Evolutionary conservation across 768 basidiomycete species (phyloP).

Genomic region (Lenzites betulinus): DNA sequence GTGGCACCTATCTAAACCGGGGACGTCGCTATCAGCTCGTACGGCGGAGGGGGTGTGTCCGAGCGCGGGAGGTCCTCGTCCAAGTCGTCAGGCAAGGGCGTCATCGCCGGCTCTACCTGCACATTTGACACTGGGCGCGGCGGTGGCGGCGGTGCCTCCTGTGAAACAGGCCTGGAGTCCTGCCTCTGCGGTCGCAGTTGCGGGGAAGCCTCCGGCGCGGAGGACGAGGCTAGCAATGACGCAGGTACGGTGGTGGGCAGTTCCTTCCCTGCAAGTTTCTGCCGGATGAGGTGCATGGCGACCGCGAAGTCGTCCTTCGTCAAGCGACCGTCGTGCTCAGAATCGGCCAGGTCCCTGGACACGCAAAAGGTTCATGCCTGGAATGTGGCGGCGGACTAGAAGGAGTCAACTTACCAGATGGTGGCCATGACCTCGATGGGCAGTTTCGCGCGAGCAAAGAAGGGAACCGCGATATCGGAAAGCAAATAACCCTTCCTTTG

Average conservation of each 20-base stretch:
- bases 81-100: slow-evolving; percentile 14
- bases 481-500: slow-evolving; percentile 77
- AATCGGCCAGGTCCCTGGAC: slow-evolving; percentile 87
- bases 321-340: slow-evolving; percentile 81
- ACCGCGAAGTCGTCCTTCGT: slow-evolving; percentile 93
- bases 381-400: too few relatives aligned
- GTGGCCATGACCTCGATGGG: slow-evolving; percentile 77
- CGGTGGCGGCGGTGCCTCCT: background rate
- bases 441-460: slow-evolving; percentile 87
- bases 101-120: background rate
- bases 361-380: background rate
- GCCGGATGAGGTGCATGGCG: slow-evolving; percentile 90
- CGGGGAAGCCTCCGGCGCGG: background rate
- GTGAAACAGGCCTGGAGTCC: background rate
- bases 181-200: background rate
- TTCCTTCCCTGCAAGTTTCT: slow-evolving; percentile 75
- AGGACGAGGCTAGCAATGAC: slow-evolving; percentile 32
- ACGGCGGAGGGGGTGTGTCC: slow-evolving; percentile 25
- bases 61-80: slow-evolving; percentile 10
- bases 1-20: background rate
- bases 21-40: slow-evolving; percentile 19
- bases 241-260: slow-evolving; percentile 49
- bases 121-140: background rate
- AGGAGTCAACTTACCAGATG: slow-evolving; percentile 68
- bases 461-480: slow-evolving; percentile 90